Conservation (phyloP, 1,139 yeast species). For the Yamadazyma epiphylla region DNA sequence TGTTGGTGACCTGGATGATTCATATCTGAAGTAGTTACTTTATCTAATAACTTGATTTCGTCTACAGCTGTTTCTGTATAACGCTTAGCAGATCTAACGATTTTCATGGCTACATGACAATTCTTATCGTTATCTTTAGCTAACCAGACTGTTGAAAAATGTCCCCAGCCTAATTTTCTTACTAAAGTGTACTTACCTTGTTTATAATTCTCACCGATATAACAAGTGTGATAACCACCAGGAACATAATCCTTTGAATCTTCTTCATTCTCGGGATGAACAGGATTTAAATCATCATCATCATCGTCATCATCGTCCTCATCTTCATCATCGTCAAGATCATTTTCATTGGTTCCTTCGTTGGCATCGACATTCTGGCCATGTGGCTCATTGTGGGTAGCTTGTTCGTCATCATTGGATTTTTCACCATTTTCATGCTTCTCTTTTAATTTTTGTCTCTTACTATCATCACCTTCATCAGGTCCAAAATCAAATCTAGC, state of each 20-base stretch:
- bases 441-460: slow-evolving; percentile 7
- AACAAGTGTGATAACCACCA: slow-evolving; percentile 89
- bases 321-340: slow-evolving; percentile 29
- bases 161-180: slow-evolving; percentile 65
- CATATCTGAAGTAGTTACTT: slow-evolving; percentile 38
- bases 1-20: slow-evolving; percentile 68
- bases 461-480: slow-evolving; percentile 7
- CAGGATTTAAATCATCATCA: slow-evolving; percentile 29
- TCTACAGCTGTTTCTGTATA: slow-evolving; percentile 85
- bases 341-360: slow-evolving; percentile 7
- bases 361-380: too few relatives aligned
- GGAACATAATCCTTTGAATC: slow-evolving; percentile 64
- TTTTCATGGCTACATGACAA: slow-evolving; percentile 77
- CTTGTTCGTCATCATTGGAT: slow-evolving; percentile 1
- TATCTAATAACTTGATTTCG: slow-evolving; percentile 65
- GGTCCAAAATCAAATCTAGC: slow-evolving; percentile 14
- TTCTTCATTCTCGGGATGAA: slow-evolving; percentile 58
- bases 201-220: slow-evolving; percentile 68
- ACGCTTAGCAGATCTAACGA: slow-evolving; percentile 72
- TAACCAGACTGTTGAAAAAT: slow-evolving; percentile 49
- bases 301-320: slow-evolving; percentile 43
- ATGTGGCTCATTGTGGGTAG: slow-evolving; percentile 1
- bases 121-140: slow-evolving; percentile 52
- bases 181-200: slow-evolving; percentile 58
- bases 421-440: slow-evolving; percentile 7